Conservation (phyloP, 129 eudicot genomes). For the Smallanthus sonchifolius region DNA sequence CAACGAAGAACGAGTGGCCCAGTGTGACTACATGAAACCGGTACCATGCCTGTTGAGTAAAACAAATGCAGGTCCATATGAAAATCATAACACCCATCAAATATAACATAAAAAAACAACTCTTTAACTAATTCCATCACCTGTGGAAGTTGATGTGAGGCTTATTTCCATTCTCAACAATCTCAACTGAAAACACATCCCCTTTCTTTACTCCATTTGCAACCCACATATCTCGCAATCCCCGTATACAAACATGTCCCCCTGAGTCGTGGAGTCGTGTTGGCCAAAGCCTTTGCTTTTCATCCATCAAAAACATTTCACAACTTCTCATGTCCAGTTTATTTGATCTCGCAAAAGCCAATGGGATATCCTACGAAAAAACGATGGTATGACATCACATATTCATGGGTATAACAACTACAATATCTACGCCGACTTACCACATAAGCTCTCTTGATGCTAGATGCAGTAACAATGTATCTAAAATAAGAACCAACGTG, state of each 20-base stretch:
- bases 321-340: conserved; percentile 11
- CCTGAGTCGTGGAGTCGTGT: not conserved
- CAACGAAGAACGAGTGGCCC: not conserved
- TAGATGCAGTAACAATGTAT: conserved; percentile 3
- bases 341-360: conserved; percentile 21
- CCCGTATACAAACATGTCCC: not conserved
- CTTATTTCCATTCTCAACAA: conserved; percentile 15
- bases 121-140: not conserved
- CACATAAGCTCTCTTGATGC: not conserved
- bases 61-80: not conserved
- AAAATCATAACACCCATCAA: not conserved
- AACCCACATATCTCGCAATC: not conserved
- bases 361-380: conserved; percentile 23
- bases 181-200: conserved; percentile 25
- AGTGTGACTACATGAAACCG: not conserved
- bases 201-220: conserved; percentile 28
- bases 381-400: not conserved
- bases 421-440: not conserved
- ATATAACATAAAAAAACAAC: not conserved
- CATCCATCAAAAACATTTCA: conserved; percentile 24
- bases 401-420: not conserved
- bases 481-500: not conserved
- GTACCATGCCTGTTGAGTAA: not conserved
- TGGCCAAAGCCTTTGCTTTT: conserved; percentile 24
- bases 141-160: conserved; percentile 13